Evolutionary conservation across 305 asterid species (phyloP), one percentile per base, ranked within the genome.

Genomic region (Petunia hybrid): DNA sequence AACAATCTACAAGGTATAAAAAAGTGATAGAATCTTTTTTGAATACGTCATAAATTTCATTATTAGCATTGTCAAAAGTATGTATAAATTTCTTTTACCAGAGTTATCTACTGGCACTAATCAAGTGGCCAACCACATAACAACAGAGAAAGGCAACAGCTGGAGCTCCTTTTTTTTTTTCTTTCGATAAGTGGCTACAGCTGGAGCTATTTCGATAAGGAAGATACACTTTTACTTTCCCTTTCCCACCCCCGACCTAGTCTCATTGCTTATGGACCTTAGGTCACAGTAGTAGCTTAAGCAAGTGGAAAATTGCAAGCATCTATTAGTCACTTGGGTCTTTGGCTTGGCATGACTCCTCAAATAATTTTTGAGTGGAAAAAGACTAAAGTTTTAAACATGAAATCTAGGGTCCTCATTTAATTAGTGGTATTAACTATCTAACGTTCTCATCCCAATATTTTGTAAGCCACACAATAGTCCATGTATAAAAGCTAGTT

Each of bases 61-160:
- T 46, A 71, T 35, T 48, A 48, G 78, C 48, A 4, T 61, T 51
- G 45, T 6, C 78, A 48, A 73, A 39, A 12, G 46, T 73, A 73
- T 48, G 45, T 48, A 48, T 35, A 36, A 3, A 73, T 22, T 73
- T 10, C 48, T 48, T 73, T 35, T 6, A 2, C 78, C 13, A 4
- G 62, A 71, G 78, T 45, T 51, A 71, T 12, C 48, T 51, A 71
- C 78, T 71, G 78, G 62, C 13, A 73, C 35, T 48, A 46, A 48
- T 48, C 78, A 71, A 48, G 45, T 71, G 10, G 45, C 45, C 45
- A 48, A 71, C 31, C 42, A 71, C 41, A 71, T 71, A 71, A 71
- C 77, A 31, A 46, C 77, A 10, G 77, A 9, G 43, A 48, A 69
- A n/a, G 38, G 75, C 76, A 68, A 68, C n/a, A 68, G 16, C 76